Conservation (phyloP, 73 alveolate species). For the Tetrahymena thermophila region DNA sequence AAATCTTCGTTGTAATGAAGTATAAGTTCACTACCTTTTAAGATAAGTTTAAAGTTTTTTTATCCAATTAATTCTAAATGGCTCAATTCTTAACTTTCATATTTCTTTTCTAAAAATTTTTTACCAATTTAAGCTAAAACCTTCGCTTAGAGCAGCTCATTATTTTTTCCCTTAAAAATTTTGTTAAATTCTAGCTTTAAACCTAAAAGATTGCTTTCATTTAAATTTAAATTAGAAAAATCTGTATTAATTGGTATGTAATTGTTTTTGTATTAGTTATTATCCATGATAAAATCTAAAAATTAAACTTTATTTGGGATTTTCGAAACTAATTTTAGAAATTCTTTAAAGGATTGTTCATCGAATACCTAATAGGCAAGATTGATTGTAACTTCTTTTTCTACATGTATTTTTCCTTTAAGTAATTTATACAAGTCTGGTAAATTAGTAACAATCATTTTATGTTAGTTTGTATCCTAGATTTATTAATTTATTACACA, state of each 20-base stretch:
- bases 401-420: background rate
- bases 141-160: too few species aligned
- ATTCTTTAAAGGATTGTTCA: background rate
- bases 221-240: background rate
- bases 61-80: background rate
- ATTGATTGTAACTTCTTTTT: background rate
- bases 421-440: background rate
- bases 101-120: background rate
- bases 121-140: background rate
- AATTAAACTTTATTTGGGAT: background rate
- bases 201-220: background rate
- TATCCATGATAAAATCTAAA: background rate
- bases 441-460: background rate
- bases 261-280: background rate
- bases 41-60: too few species aligned
- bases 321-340: background rate
- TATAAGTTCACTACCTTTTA: background rate
- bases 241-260: background rate
- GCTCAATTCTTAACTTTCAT: background rate
- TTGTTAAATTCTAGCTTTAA: background rate
- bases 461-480: background rate
- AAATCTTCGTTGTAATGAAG: background rate
- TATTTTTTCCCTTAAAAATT: background rate
- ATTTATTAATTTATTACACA: background rate
- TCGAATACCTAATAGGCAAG: background rate